Evolutionary conservation across 2,329 filamentous ascomycete species (phyloP), one percentile per base, ranked within the genome.

Genomic region (Graphiopsis chlorocephala): DNA sequence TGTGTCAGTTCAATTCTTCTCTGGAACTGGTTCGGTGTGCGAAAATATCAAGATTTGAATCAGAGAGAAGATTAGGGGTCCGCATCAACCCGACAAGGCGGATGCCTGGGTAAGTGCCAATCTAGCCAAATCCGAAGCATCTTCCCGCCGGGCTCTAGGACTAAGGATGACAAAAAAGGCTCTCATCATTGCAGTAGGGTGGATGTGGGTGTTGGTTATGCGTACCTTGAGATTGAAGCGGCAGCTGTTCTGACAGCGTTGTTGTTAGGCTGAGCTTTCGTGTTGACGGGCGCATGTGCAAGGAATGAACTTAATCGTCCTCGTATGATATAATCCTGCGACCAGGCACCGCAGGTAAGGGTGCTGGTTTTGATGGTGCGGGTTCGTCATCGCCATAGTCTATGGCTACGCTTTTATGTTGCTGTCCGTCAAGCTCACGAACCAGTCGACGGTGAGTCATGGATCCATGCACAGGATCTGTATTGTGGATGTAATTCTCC

Each of bases 391-490:
- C 58, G 26, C 58, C 58, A 68, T 86, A 86, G 66, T 84, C 80
- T 61, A 86, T 74, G n/a, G 80, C 75, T 1, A 81, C 69, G 1
- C 71, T 70, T 23, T 76, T 72, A 20, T 74, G 72, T 35, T 78
- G 75, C 64, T 77, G 74, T 28, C 76, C 76, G 66, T 83, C 81
- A 45, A 80, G 73, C 35, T 81, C 79, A 28, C 77, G 78, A 5
- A 78, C 79, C 53, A 81, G 70, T 35, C 80, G 77, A 68, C 79
- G 77, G 29, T 80, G 77, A 56, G 81, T 81, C 73, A 79, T 75
- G 45, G 73, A 73, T 17, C 73, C 73, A 42, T 80, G 65, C n/a
- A 71, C 65, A 3, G 73, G 69, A 61, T 77, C 74, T 7, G 71
- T 72, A 45, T 78, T 75, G 4, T 78, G 73, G 17, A 76, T 72